Conservation (phyloP, 148 eudicot species). For the Fallopia convolvulus region DNA sequence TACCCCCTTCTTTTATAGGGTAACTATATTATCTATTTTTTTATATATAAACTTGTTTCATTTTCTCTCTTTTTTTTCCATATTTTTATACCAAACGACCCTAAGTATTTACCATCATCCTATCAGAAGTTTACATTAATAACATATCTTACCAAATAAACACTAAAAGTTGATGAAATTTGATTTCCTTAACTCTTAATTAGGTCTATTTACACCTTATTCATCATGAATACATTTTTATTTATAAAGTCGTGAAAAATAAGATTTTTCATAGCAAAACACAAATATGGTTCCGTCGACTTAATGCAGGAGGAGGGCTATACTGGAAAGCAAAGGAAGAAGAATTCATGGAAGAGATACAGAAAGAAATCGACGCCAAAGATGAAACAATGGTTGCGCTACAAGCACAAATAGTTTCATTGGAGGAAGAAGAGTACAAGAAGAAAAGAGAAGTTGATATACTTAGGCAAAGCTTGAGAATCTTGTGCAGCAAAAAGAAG, state of each 20-base stretch:
- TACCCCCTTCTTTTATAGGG: no score
- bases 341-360: constrained; percentile 36
- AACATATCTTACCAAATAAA: background rate
- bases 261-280: no score
- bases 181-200: background rate
- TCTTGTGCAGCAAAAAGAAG: constrained; percentile 37
- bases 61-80: no score
- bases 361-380: constrained; percentile 40
- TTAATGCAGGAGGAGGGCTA: constrained; percentile 3
- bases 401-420: constrained; percentile 30
- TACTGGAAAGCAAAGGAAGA: constrained; percentile 28
- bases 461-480: constrained; percentile 60
- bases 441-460: constrained; percentile 64
- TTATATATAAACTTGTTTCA: no score
- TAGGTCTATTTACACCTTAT: background rate
- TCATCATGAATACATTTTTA: background rate
- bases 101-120: no score
- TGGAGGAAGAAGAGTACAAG: constrained; percentile 45
- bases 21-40: no score
- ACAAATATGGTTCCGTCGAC: background rate
- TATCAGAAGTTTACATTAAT: no score
- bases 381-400: constrained; percentile 46
- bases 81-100: no score
- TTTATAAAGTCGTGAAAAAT: background rate
- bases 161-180: background rate